Conservation (phyloP, 1,139 yeast genomes). For the Starmera stellimalicola region DNA sequence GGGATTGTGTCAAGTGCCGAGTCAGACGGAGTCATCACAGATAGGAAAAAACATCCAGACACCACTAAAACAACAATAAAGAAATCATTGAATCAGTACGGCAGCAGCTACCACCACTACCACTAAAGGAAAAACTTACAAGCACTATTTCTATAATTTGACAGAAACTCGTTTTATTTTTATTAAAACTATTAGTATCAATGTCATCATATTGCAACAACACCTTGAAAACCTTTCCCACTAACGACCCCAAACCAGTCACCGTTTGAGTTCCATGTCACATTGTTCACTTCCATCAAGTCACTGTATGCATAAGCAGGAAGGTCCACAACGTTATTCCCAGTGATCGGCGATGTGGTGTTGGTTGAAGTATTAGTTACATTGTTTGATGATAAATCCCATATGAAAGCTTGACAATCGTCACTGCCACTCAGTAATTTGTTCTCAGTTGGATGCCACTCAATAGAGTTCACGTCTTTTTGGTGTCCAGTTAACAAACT, state of each 20-base stretch:
- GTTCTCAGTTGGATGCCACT: constrained; percentile 78
- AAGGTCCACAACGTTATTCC: constrained; percentile 18
- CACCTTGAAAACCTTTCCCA: constrained; percentile 77
- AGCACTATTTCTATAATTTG: no score
- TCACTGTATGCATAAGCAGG: constrained; percentile 53
- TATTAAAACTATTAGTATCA: no score
- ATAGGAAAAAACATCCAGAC: no score
- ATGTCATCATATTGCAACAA: no score
- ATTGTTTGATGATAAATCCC: constrained; percentile 56
- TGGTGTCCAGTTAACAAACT: constrained; percentile 60
- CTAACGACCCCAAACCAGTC: constrained; percentile 78
- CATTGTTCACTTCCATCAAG: constrained; percentile 61
- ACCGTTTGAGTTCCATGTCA: constrained; percentile 64
- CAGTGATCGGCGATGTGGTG: constrained; percentile 1
- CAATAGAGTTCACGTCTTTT: constrained; percentile 57
- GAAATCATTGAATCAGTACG: no score
- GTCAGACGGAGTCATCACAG: no score
- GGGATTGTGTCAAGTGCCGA: no score
- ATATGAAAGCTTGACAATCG: constrained; percentile 80
- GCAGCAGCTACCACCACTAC: no score
- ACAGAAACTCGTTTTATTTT: no score
- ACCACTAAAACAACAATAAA: no score
- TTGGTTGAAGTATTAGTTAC: not conserved
- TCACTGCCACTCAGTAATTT: constrained; percentile 72
- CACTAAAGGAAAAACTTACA: no score